phyloP scores from a whole-genome alignment of 2,329 filamentous ascomycete species.

The Elsinoe arachidis region DNA sequence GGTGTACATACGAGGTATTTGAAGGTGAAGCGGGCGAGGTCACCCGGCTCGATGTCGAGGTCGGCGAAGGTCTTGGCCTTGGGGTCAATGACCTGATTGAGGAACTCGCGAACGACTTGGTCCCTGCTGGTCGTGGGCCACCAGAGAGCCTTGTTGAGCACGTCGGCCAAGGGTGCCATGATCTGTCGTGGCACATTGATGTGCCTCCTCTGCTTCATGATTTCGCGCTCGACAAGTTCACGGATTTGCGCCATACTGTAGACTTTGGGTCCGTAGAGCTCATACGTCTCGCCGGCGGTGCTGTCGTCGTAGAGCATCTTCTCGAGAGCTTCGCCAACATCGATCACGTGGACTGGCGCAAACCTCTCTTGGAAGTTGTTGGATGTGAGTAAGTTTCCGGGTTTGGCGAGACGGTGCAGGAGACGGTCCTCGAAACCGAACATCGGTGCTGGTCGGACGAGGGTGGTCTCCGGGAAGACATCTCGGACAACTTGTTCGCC shows the following conservation, averaged over 20 bases:
- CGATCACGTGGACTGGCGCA: slow-evolving; percentile 85
- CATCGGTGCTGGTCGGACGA: slow-evolving; percentile 85
- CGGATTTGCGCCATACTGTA: slow-evolving; percentile 86
- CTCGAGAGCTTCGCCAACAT: slow-evolving; percentile 83
- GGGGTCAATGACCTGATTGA: slow-evolving; percentile 85
- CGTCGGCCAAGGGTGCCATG: slow-evolving; percentile 63
- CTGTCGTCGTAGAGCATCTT: slow-evolving; percentile 83
- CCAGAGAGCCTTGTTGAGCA: slow-evolving; percentile 79
- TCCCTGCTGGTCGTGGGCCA: slow-evolving; percentile 78
- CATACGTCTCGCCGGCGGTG: slow-evolving; percentile 83
- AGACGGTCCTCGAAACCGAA: slow-evolving; percentile 94
- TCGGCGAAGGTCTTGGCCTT: slow-evolving; percentile 93
- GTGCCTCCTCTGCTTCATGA: slow-evolving; percentile 79
- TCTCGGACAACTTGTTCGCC: slow-evolving; percentile 75
- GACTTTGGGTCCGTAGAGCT: slow-evolving; percentile 87
- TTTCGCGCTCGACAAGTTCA: slow-evolving; percentile 82
- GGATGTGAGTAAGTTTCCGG: slow-evolving; percentile 74
- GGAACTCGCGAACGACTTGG: slow-evolving; percentile 82
- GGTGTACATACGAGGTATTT: slow-evolving; percentile 71
- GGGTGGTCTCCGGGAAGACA: slow-evolving; percentile 94
- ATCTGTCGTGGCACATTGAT: slow-evolving; percentile 80
- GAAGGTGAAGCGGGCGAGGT: slow-evolving; percentile 79
- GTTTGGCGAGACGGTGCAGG: slow-evolving; percentile 72
- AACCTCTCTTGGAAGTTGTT: slow-evolving; percentile 92
- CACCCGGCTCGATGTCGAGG: slow-evolving; percentile 78